Percentiles rank a stretch among this genome's conserved stretches.
Evolutionary conservation across 1,284 basidiomycete species (phyloP).

Genomic region (Dichomitus squalens): DNA sequence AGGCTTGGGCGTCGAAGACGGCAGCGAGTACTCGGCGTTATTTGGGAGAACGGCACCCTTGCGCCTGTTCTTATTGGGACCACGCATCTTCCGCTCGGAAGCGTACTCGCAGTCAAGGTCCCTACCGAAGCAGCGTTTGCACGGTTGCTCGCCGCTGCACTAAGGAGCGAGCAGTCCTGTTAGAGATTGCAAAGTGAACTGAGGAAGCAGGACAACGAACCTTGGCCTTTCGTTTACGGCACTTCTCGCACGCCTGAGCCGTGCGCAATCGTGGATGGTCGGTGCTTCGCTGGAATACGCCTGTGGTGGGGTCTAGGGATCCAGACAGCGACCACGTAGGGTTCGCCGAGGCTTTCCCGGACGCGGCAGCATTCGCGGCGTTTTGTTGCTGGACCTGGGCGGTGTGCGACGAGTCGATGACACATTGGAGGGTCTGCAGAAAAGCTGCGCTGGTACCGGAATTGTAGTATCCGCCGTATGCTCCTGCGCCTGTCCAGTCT

Average conservation of each 20-base stretch:
- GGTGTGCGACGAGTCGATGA: conserved; percentile 22
- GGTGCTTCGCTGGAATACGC: conserved; percentile 59
- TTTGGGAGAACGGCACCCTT: background rate
- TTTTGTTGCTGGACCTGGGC: conserved; percentile 12
- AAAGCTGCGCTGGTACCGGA: conserved; percentile 9
- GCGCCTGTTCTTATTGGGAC: conserved; percentile 57
- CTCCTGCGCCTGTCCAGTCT: conserved; percentile 3
- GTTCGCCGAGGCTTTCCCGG: conserved; percentile 1
- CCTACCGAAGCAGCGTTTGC: conserved; percentile 38
- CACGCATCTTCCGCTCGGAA: conserved; percentile 61
- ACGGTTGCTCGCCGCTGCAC: conserved; percentile 45
- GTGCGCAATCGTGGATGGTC: conserved; percentile 58
- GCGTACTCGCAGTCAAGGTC: conserved; percentile 47
- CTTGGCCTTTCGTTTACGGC: conserved; percentile 46
- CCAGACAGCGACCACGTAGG: conserved; percentile 48
- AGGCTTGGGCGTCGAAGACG: conserved; percentile 6
- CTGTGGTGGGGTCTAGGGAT: conserved; percentile 58
- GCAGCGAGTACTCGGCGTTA: background rate
- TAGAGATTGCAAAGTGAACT: background rate
- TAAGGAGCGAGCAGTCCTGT: conserved; percentile 16
- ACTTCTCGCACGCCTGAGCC: conserved; percentile 46
- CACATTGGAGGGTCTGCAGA: conserved; percentile 13
- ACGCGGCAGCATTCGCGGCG: background rate
- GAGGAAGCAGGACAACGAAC: conserved; percentile 25
- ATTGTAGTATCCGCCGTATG: conserved; percentile 4